phyloP scores from a whole-genome alignment of 345 rosid genomes.

The Luvunga scandens region DNA sequence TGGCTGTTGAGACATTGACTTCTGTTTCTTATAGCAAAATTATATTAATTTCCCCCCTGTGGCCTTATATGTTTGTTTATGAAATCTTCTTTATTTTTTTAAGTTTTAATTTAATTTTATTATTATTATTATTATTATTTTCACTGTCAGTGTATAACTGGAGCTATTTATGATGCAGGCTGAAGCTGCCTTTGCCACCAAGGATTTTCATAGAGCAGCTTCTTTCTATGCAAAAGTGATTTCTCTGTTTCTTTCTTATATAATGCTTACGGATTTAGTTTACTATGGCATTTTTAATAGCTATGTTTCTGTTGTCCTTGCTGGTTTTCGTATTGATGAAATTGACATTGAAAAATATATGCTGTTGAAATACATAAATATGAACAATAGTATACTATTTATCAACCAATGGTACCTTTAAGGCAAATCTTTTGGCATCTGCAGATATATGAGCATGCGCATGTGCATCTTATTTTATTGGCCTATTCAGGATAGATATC shows the following conservation, averaged over 20 bases:
- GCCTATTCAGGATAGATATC: background rate
- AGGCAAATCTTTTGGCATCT: background rate
- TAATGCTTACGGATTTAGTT: constrained; percentile 5
- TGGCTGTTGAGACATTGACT: constrained; percentile 6
- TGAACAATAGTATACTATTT: background rate
- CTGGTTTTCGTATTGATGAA: background rate
- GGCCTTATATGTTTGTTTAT: background rate
- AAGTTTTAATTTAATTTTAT: background rate
- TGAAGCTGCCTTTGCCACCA: constrained; percentile 78
- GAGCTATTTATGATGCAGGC: constrained; percentile 65
- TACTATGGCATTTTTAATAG: background rate
- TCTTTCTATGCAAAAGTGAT: constrained; percentile 93
- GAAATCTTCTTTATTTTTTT: constrained; percentile 6
- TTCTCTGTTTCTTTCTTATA: constrained; percentile 18
- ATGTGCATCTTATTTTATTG: background rate
- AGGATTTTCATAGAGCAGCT: constrained; percentile 90
- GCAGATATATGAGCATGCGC: background rate
- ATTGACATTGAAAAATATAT: background rate
- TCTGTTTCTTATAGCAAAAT: background rate
- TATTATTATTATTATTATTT: background rate
- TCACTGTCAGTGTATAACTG: constrained; percentile 21
- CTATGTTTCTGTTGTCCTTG: background rate
- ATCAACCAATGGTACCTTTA: background rate
- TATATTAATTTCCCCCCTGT: constrained; percentile 1
- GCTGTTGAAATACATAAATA: background rate